Evolutionary conservation across 1,284 basidiomycete species (phyloP).

Genomic region (Sporisorium reilianum): DNA sequence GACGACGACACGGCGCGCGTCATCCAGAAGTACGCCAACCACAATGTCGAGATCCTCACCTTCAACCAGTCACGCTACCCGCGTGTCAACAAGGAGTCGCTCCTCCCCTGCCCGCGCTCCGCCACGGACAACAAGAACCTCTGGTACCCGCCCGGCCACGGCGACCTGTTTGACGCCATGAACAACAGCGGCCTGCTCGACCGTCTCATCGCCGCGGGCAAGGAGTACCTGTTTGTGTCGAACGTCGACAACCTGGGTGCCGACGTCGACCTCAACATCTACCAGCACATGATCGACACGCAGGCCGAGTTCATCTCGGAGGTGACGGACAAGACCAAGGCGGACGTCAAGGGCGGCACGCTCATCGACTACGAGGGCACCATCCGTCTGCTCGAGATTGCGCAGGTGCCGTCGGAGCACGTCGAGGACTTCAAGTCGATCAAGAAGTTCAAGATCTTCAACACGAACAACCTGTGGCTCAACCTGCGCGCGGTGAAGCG

Average conservation of each 20-base stretch:
- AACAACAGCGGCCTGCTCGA: slow-evolving; percentile 96
- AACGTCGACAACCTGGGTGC: slow-evolving; percentile 99
- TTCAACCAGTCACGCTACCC: slow-evolving; percentile 99
- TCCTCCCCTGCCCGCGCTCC: slow-evolving; percentile 87
- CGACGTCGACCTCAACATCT: slow-evolving; percentile 78
- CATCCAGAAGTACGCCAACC: slow-evolving; percentile 99
- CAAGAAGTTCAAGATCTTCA: slow-evolving; percentile 71
- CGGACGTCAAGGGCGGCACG: slow-evolving; percentile 99
- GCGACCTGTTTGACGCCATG: slow-evolving; percentile 93
- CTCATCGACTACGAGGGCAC: slow-evolving; percentile 92
- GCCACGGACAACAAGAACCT: slow-evolving; percentile 92
- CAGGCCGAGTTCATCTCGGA: slow-evolving; percentile 70
- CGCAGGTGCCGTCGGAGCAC: slow-evolving; percentile 97
- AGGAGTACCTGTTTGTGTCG: slow-evolving; percentile 98
- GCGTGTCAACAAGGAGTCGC: slow-evolving; percentile 93
- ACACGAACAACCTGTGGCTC: slow-evolving; percentile 96
- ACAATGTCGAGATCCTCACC: slow-evolving; percentile 71
- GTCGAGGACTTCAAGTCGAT: slow-evolving; percentile 97
- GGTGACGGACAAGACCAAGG: slow-evolving; percentile 99
- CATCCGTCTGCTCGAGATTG: slow-evolving; percentile 95
- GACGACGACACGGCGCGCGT: slow-evolving; percentile 75
- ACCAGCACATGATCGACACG: slow-evolving; percentile 74
- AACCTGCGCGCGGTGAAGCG: slow-evolving; percentile 91
- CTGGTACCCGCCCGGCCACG: slow-evolving; percentile 97
- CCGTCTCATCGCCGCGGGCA: slow-evolving; percentile 92